Base-by-base conservation (phyloP, 2,329 filamentous ascomycete species). In the Cercospora zeina region DNA sequence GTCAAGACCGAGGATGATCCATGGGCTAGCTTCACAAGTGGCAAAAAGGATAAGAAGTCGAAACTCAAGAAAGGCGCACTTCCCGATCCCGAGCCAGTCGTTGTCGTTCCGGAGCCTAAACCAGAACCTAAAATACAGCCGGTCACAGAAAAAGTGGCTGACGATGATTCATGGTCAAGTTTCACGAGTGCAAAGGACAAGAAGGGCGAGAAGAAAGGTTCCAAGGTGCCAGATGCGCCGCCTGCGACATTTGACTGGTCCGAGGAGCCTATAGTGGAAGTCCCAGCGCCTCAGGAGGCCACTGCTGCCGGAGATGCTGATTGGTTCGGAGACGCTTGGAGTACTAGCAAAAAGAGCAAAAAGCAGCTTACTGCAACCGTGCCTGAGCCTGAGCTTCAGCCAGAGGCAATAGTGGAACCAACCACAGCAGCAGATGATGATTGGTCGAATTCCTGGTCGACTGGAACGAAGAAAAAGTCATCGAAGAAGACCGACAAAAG, bases 291-390 rank as follows among this genome's bases (percentile, higher is more conserved):
- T n/a, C 62, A 64, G 37, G 67, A 65, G 4, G 68, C 70, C 14
- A 76, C 70, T n/a, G 76, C 77, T 50, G 19, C 30, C 11, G 31
- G 31, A 53, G 81, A 82, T 55, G 69, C 69, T 19, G 82, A 82
- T 63, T 84, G 85, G 68, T 85, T 84, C 72, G 80, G 78, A 63
- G 82, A 78, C 64, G 85, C 83, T 77, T 82, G 81, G 54, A 63
- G 65, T 31, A 82, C 53, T 64, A 85, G 81, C 65, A 76, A 78
- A 63, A 82, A 82, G 74, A 82, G 83, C 72, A 83, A 83, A 56
- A 70, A 67, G 33, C 72, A 72, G 60, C 73, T 72, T 59, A 59
- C 64, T 27, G 66, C 63, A 42, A 64, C 64, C 8, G 62, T 39
- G 11, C 68, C 67, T 2, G 67, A 70, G 31, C 66, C 57, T 42